phyloP scores from a whole-genome alignment of 305 asterid genomes.

The Plantago coronopus region DNA sequence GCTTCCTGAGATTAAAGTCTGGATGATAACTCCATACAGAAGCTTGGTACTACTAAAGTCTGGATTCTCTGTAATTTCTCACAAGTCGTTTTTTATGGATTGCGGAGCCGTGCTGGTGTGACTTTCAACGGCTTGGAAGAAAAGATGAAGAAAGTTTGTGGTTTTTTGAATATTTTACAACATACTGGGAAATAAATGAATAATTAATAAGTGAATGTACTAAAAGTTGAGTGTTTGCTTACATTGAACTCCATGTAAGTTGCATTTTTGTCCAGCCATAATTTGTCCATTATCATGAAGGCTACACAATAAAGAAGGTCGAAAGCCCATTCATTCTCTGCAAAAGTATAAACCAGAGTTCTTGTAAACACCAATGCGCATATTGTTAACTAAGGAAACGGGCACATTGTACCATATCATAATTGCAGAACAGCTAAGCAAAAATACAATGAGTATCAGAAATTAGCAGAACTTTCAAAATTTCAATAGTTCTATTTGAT shows the following conservation, averaged over 20 bases:
- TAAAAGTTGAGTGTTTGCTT: constrained; percentile 22
- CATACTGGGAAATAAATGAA: no score
- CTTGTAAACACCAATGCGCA: background rate
- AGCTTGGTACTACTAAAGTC: no score
- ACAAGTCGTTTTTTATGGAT: no score
- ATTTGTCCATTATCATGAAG: constrained; percentile 79
- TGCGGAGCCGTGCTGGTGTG: no score
- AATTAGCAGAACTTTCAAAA: background rate
- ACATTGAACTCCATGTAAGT: constrained; percentile 84
- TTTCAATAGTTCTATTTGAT: background rate
- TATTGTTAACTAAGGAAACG: background rate
- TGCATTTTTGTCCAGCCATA: constrained; percentile 73
- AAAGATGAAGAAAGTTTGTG: no score
- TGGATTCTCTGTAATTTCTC: no score
- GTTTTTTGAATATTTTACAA: no score
- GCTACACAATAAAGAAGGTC: constrained; percentile 78
- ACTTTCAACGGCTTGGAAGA: no score
- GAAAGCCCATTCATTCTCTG: constrained; percentile 85
- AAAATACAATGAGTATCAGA: background rate
- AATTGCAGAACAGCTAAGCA: background rate
- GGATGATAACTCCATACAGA: no score
- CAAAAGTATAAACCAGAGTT: constrained; percentile 23
- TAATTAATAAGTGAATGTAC: background rate
- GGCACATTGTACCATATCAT: background rate
- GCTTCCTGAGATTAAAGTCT: no score